Evolutionary conservation across 768 basidiomycete genomes (phyloP), one percentile per base, ranked within the genome.

Genomic region (Holtermannia corniformis): DNA sequence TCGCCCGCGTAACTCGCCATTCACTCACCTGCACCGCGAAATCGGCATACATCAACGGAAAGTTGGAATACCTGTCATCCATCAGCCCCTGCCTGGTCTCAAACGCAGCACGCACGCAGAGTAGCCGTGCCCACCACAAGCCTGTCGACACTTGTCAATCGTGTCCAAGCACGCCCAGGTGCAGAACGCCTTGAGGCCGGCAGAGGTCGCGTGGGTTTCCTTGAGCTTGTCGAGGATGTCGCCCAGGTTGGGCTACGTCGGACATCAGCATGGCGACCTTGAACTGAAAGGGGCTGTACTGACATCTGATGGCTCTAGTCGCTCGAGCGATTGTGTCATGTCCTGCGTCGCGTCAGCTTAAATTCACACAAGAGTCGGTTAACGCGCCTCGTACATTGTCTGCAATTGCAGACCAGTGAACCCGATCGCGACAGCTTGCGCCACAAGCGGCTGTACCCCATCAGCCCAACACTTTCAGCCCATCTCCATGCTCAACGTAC

Each of bases 131-230:
- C 75, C 75, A 45, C 75, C 75, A 44, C 72, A 72, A 3, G 66
- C 64, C 41, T 75, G 74, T 12, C 75, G 55, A 51, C 74, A 75
- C 52, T 72, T 74, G 60, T 76, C 75, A 47, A 76, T 76, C 19
- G 72, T 74, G 51, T 75, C 72, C 28, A 76, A 60, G 41, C 71
- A 72, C n/a, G 63, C 64, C 75, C 75, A 76, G 0, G 75, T 76
- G 57, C 74, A 76, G 65, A 75, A 76, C 5, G 75, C 70, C 63
- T 76, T 76, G 20, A 76, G 61, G 1, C 75, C 75, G 0, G 75
- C 75, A 5, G 72, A 74, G 0, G 75, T 76, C 5, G 75, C 74
- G 52, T 76, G 75, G 14, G 73, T 75, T 60, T 76, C 75, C 57
- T 75, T 75, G 50, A 76, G 63, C 64, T 73, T 76, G 41, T 74